Evolutionary conservation across 1,139 yeast genomes (phyloP), one percentile per base, ranked within the genome.

Genomic region (Blastobotrys arbuscula): DNA sequence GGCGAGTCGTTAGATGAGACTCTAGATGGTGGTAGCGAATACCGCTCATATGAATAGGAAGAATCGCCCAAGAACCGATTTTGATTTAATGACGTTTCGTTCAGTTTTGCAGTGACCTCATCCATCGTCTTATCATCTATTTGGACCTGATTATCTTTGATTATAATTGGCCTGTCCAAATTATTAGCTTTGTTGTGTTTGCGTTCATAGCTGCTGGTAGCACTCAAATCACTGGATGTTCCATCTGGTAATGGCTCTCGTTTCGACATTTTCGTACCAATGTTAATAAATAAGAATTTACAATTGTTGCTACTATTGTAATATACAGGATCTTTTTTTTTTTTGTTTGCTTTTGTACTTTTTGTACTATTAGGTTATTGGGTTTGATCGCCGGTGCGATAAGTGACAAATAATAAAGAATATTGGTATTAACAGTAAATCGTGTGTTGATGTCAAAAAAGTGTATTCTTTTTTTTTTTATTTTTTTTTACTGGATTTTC

Each of bases 1-100:
- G 44, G 24, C 4, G 48, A 21, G 18, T 60, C 61, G 34, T 50
- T 45, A 18, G 61, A 55, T 5, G 46, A 50, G 23, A 58, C 60
- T 40, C 67, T 52, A 3, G 69, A 61, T 20, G 64, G 52, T 7
- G 69, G 69, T 42, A 65, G 50, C 2, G 66, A 56, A 49, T 59
- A 61, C 20, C 59, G 60, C 50, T 65, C 69, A 49, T 63, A 66
- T 21, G 54, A 54, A 41, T 62, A 64, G 13, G 65, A 51, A 9
- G 58, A 58, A 21, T 58, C 61, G n/a, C 58, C 57, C 30, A 63
- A 57, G 36, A 64, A 52, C 13, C 67, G 54, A 28, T 49, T 54
- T 48, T 62, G 62, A 41, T 59, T 56, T 30, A 63, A 52, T 18
- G 52, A 42, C 24, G 58, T 44, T 18, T 50, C 50, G 16, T 59